Conservation (phyloP, 176 grass and related monocot genomes). For the Canna indica region DNA sequence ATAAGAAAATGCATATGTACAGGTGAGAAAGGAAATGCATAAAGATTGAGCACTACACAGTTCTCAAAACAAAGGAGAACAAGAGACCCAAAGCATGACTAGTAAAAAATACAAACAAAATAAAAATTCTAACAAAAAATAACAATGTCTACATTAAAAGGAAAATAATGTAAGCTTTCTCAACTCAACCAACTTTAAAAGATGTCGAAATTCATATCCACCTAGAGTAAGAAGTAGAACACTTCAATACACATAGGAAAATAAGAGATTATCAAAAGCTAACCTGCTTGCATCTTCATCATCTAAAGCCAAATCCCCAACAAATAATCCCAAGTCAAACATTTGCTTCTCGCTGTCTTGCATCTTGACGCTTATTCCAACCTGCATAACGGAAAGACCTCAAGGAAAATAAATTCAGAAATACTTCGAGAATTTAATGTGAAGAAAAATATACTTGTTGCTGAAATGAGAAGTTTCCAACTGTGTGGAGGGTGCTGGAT, state of each 20-base stretch:
- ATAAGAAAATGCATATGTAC: no score
- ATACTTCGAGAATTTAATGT: not conserved
- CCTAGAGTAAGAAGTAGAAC: not conserved
- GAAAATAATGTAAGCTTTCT: not conserved
- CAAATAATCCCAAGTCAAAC: slow-evolving; percentile 83
- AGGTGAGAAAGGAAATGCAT: no score
- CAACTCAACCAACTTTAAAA: not conserved
- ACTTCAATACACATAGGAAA: no score
- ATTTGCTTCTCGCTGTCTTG: slow-evolving; percentile 46
- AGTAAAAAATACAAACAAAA: no score
- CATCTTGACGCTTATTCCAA: slow-evolving; percentile 5
- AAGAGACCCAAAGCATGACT: no score
- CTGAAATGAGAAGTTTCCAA: no score
- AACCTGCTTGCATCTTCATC: slow-evolving; percentile 59
- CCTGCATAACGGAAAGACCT: not conserved
- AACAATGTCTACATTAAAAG: not conserved
- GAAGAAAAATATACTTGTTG: not conserved
- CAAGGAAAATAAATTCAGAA: not conserved
- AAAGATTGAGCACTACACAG: no score
- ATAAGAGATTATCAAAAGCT: not conserved
- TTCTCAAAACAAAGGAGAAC: no score
- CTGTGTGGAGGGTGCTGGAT: no score
- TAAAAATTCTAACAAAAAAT: no score
- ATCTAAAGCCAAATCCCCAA: slow-evolving; percentile 66
- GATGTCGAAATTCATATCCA: not conserved